These are phyloP conservation scores for Aspergillus intermedius DNA, from an alignment of 2,329 filamentous ascomycete species.

Conservation along the genomic window DNA sequence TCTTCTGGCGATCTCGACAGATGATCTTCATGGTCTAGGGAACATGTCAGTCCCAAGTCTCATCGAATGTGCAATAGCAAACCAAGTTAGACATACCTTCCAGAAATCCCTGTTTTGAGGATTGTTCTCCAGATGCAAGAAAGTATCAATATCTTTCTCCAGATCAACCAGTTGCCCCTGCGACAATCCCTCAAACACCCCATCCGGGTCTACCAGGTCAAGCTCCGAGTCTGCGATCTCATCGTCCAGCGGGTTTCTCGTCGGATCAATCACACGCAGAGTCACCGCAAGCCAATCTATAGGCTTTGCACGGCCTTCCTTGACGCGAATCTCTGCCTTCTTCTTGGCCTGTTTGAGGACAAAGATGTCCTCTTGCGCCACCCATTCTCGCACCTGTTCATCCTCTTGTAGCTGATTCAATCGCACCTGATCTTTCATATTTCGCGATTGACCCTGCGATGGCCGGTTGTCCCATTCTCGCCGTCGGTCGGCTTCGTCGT, in stretches of 20 bases:
- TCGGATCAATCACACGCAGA: constrained; percentile 77
- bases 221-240: constrained; percentile 72
- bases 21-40: constrained; percentile 70
- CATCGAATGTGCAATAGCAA: neutral
- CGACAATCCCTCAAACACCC: constrained; percentile 68
- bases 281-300: constrained; percentile 93
- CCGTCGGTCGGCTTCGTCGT: constrained; percentile 25
- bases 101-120: constrained; percentile 78
- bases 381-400: constrained; percentile 73
- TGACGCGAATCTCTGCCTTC: constrained; percentile 90
- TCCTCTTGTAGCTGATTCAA: constrained; percentile 60
- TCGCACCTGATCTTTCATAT: constrained; percentile 40
- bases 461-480: constrained; percentile 16
- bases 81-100: constrained; percentile 48
- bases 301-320: constrained; percentile 80
- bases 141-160: constrained; percentile 73
- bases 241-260: constrained; percentile 72
- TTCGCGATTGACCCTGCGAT: constrained; percentile 19
- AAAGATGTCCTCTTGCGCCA: constrained; percentile 91
- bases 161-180: constrained; percentile 65
- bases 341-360: constrained; percentile 96
- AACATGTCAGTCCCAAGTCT: constrained; percentile 6
- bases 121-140: constrained; percentile 73
- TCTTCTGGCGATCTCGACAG: constrained; percentile 67
- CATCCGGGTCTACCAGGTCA: constrained; percentile 70